Base-by-base conservation (phyloP, 1,139 yeast species). In the Magnusiomyces suaveolens region DNA sequence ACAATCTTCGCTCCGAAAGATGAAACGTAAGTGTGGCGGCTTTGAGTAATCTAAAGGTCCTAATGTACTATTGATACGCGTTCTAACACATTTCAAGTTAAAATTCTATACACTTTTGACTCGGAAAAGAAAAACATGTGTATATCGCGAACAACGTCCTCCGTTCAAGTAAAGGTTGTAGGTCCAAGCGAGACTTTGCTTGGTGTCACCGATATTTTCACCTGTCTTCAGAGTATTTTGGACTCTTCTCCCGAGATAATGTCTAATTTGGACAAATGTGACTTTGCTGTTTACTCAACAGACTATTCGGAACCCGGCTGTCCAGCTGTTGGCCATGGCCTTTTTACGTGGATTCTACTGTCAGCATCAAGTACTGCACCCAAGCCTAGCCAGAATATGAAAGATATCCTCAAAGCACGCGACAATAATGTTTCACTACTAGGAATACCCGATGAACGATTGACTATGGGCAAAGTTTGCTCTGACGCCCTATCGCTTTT, bases 281-380 rank as follows among this genome's bases (percentile, higher is more conserved):
- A 72, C 53, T 73, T 66, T 58, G 70, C 72, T 20, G 74, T 72
- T 2, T 73, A 72, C 56, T 65, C 74, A 1, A 65, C 62, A n/a
- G 76, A 72, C 60, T 67, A 63, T 57, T 64, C 72, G 14, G 76
- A 72, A 58, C 65, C 65, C 4, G 73, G 64, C 53, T 57, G 59
- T 49, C 75, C 76, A 6, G 59, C 68, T 43, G 73, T 71, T 46
- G 74, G 75, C 20, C 75, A 73, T 57, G 76, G 76, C n/a, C 60
- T 67, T 58, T 48, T 55, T 29, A 52, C 57, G 18, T 54, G 57
- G 57, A 33, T 54, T 16, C 38, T 50, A 16, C 49, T 55, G 46
- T 26, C 32, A 4, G 23, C 23, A 46, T 29, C 18, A 12, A 10
- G 16, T 12, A 14, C 25, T 14, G n/a, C 12, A 8, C 6, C 24